Evolutionary conservation across 225 moss, liverwort and hornwort species (phyloP), one percentile per base, ranked within the genome.

Genomic region (Climacium dendroides): DNA sequence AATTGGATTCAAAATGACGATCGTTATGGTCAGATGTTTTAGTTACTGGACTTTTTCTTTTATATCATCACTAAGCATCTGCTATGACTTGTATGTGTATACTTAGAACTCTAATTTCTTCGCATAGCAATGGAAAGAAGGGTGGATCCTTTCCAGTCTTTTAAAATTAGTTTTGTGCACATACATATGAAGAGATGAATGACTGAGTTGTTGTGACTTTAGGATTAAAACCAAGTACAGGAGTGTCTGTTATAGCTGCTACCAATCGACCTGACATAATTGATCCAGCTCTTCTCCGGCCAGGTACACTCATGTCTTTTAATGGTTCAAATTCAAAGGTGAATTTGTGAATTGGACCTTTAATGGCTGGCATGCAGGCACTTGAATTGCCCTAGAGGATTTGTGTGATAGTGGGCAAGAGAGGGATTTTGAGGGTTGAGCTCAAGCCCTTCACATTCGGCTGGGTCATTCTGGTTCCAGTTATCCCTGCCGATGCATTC

Each of bases 181-280:
- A 35, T 63, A 34, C 13, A 20, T 85, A 53, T 90, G 28, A 74
- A 83, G 79, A 57, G 74, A 71, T 80, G 78, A 84, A 55, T 70
- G 61, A 63, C 73, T 87, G 65, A 75, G 35, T 76, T 59, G 43
- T 70, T 85, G 66, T 86, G 90, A 39, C 28, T 88, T 53, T 86
- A 96, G 97, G 96, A 69, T 91, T 99, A 91, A 95, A 95, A 89
- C 95, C 96, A 83, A 90, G 93, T 86, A 93, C 93, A 91, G 96
- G 99, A 81, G 94, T 99, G 54, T 92, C 95, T n/a, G 96, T 99
- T 47, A 95, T 99, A 92, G 99, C 97, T 83, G 99, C 99, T 78
- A 99, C 99, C 54, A 99, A 99, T 92, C 96, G 97, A 28, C 93
- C 95, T 87, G 99, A 99, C 79, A 94, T 96, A 14, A 96, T 96